A percentile compares a stretch with the other conserved stretches of the same genome.
Conservation (phyloP, 164 flowering plant species). For the Chloranthus sessilifolius region DNA sequence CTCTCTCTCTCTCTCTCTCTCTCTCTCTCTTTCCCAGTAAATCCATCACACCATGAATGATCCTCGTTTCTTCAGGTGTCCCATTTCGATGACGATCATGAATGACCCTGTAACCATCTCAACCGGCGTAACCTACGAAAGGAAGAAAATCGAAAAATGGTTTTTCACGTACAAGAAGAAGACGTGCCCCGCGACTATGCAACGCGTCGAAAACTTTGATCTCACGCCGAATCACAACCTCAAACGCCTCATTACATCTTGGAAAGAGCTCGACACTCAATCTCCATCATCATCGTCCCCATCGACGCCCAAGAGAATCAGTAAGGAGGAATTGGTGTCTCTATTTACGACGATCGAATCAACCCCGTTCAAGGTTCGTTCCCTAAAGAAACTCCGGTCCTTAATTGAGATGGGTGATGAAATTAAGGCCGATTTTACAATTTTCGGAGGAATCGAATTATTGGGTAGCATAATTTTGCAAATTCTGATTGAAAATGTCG, state of each 20-base stretch:
- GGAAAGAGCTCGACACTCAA: slow-evolving; percentile 19
- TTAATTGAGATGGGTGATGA: slow-evolving; percentile 27
- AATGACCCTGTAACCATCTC: slow-evolving; percentile 62
- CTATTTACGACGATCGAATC: slow-evolving; percentile 31
- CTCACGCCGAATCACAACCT: slow-evolving; percentile 73
- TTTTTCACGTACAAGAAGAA: slow-evolving; percentile 44
- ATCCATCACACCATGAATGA: slow-evolving; percentile 23
- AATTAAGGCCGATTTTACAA: slow-evolving; percentile 26
- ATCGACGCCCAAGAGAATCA: slow-evolving; percentile 9
- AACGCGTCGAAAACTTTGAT: slow-evolving; percentile 22
- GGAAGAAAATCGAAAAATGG: slow-evolving; percentile 60
- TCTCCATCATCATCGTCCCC: slow-evolving; percentile 8
- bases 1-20: not conserved
- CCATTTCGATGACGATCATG: slow-evolving; percentile 78
- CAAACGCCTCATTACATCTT: slow-evolving; percentile 45
- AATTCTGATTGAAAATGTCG: slow-evolving; percentile 24
- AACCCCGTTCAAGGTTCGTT: slow-evolving; percentile 51
- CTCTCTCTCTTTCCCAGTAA: too few species aligned
- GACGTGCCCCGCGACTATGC: slow-evolving; percentile 78
- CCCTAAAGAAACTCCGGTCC: slow-evolving; percentile 39
- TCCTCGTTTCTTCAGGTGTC: slow-evolving; percentile 60
- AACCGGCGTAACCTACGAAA: slow-evolving; percentile 67
- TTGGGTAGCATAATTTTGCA: slow-evolving; percentile 32
- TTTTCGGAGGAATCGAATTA: slow-evolving; percentile 39
- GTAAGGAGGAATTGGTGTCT: slow-evolving; percentile 30